phyloP scores from a whole-genome alignment of 495 filamentous ascomycete species.

The Aspergillus panamensis region DNA sequence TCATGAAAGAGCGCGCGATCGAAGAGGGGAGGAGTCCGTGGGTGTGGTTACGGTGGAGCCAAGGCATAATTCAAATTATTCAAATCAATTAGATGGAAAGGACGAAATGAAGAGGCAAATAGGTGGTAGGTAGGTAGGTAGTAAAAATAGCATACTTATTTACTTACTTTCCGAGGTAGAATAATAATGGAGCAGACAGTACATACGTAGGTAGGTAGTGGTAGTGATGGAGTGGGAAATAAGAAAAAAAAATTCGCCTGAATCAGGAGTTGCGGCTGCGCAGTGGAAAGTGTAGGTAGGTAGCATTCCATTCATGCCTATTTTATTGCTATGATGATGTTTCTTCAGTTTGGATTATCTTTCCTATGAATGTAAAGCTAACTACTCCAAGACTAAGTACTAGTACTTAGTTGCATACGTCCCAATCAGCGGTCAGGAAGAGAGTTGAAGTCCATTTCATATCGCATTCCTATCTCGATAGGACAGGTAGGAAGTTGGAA shows the following conservation, averaged over 20 bases:
- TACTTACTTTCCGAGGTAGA: too few species aligned
- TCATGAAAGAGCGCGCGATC: background rate
- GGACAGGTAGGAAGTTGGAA: background rate
- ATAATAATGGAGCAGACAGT: too few species aligned
- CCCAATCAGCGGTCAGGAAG: conserved; percentile 15
- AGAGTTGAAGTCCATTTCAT: background rate
- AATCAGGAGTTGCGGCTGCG: background rate
- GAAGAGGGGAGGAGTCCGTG: background rate
- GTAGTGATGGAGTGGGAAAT: background rate
- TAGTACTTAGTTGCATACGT: background rate
- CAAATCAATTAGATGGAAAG: background rate
- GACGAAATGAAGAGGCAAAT: background rate
- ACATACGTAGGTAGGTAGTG: too few species aligned
- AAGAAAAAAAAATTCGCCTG: background rate
- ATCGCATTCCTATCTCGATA: background rate
- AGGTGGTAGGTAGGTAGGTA: background rate
- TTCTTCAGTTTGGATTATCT: background rate
- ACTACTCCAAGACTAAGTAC: background rate
- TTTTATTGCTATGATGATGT: background rate
- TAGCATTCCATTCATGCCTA: background rate
- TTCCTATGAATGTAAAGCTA: background rate
- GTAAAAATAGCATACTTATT: background rate
- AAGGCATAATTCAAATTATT: background rate
- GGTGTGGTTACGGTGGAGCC: background rate
- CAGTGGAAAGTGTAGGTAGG: too few species aligned